Base-by-base conservation (phyloP, 306 rosid species). In the Bauhinia variegata region DNA sequence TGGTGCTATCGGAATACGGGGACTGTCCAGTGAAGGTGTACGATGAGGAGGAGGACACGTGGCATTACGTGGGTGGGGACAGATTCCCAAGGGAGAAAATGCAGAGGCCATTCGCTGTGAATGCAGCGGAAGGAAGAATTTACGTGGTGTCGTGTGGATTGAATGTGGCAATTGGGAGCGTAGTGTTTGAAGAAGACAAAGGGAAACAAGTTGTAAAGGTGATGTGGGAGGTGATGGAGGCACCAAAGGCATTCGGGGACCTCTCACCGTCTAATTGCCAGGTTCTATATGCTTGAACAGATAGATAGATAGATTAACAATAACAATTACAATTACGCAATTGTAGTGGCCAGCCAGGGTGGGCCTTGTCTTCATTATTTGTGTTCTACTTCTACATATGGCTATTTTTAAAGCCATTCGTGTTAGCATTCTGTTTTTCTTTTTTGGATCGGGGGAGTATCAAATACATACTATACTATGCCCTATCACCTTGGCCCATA, bases 1-100 rank as follows among this genome's bases (percentile, higher is more conserved):
- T 86, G 1, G 65, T 75, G 75, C 63, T 89, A 5, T 52, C 91
- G 0, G 93, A 89, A 54, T 74, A 74, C 8, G 91, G 90, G 0
- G 91, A 89, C 4, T 72, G 83, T 4, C 85, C 77, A 52, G 73
- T 87, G 15, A 89, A 87, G 67, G 78, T 75, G 23, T 89, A 89
- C 62, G 78, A 84, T 0, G 72, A 75, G 0, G 67, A 32, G 1
- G 14, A 36, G 0, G 93, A 89, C 85, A 73, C 77, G 72, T 89
- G 96, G 93, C 70, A 23, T n/a, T 16, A 58, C 2, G 89, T 85
- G 28, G 62, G 58, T 0, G 96, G 96, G 12, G 91, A 77, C 0
- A 67, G 63, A 15, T 83, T 89, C 14, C 96, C 96, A 0, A 65
- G 87, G 17, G 86, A 68, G 10, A 41, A 13, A 6, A 59, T 89